Base-by-base conservation (phyloP, 768 basidiomycete species). In the Suillus spraguei region DNA sequence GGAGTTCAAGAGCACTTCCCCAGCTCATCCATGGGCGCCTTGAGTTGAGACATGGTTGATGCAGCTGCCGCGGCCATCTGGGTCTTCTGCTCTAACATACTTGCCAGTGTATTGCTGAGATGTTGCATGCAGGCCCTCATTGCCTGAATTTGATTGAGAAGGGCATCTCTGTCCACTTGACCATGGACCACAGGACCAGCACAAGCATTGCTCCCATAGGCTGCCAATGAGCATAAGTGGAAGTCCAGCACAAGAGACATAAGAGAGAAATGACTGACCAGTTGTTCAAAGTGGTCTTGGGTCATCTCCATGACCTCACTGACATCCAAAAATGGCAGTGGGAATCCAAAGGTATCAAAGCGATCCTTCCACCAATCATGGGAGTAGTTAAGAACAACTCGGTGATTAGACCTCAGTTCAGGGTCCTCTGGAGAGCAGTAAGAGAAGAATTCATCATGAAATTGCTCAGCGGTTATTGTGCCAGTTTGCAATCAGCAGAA, bases 401-500 rank as follows among this genome's bases (percentile, higher is more conserved):
- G 0, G 47, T 49, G 47, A 16, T 0, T 14, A 3, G 14, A 49
- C 2, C 22, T 7, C 3, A 49, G 13, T 7, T 2, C 1, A 4
- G 22, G 22, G 47, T 24, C 13, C 2, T 49, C 1, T 2, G 24
- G 47, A 24, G 13, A 49, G 13, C 47, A 49, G 2, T 24, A 2
- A 0, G 5, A 2, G 11, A 24, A 7, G 22, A 24, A 49, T 49
- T 49, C 13, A 7, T 49, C 4, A 5, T 24, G 2, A 0, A 49
- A 14, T 1, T 24, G 3, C 22, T 49, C 14, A 2, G 22, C 2
- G 0, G 22, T 49, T 5, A 24, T 24, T 0, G 0, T 3, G 0
- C 47, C 5, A 3, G 47, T 49, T 24, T 24, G 13, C 0, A 24
- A 49, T 2, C 0, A 1, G 47, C 1, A 0, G 0, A 49, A 49